Base-by-base conservation (phyloP, 2,329 filamentous ascomycete genomes). In the Triangularia verruculosa region DNA sequence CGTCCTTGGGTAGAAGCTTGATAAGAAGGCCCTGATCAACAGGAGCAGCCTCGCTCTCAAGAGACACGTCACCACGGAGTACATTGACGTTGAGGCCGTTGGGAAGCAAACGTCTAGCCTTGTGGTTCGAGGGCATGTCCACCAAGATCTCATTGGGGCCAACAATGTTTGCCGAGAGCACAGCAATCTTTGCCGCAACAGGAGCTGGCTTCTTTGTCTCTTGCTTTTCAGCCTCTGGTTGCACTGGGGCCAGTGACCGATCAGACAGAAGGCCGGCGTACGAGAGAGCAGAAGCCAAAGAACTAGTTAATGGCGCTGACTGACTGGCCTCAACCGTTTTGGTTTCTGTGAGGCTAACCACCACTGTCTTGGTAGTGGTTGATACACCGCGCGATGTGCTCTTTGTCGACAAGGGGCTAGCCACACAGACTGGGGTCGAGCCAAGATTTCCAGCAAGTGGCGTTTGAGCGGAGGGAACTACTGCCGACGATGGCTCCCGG, bases 81-180 rank as follows among this genome's bases (percentile, higher is more conserved):
- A 86, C 82, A 24, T 83, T 80, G 59, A 88, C 80, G 59, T 79
- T 77, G 65, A 88, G 80, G 30, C 85, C 85, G 30, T 84, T 80
- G 69, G 81, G 84, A 3, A 80, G 77, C 76, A 76, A 53, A 78
- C 79, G 72, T 82, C 87, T 70, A 77, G 82, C 54, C 72, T 75
- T 56, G 77, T 74, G 2, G 83, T 80, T 12, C n/a, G n/a, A 47
- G 20, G 39, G 39, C 12, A 88, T 81, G 58, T 79, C 81, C 58
- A 88, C 78, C 58, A 86, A 72, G 28, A 88, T 80, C 64, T 84
- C 80, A 61, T 81, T 80, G 61, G 78, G 76, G 62, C 80, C 78
- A 64, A 78, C 70, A 13, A 80, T 70, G 61, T 81, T 76, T 12
- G 79, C 81, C 1, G 78, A 78, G 71, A 82, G 85, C n/a, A 79